Conservation (phyloP, 1,284 basidiomycete species). For the Ganoderma leucocontextum region DNA sequence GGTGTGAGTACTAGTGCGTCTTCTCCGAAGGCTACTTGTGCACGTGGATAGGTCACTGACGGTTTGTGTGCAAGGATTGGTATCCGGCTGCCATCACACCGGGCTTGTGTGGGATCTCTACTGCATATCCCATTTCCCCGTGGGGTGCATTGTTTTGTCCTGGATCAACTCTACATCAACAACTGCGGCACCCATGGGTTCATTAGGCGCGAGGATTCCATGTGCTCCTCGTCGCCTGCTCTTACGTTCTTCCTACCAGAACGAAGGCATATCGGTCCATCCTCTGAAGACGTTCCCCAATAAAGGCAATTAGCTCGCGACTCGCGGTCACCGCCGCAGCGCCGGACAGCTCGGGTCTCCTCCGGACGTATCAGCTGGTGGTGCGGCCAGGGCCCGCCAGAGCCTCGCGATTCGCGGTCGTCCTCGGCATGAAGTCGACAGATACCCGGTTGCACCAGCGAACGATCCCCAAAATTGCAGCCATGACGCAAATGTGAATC, state of each 20-base stretch:
- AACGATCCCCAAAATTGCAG: background rate
- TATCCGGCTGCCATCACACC: background rate
- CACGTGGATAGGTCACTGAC: background rate
- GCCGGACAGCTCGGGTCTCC: background rate
- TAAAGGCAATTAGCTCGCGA: background rate
- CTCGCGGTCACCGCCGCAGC: background rate
- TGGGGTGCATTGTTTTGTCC: conserved; percentile 12
- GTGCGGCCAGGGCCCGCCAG: background rate
- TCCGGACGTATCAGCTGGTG: background rate
- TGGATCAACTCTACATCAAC: conserved; percentile 12
- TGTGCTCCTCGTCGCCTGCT: conserved; percentile 23
- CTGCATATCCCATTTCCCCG: background rate
- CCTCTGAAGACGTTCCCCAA: background rate
- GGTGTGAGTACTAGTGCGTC: background rate
- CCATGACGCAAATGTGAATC: background rate
- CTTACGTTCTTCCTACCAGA: background rate
- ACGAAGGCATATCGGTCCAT: conserved; percentile 4
- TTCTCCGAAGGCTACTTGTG: background rate
- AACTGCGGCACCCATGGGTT: conserved; percentile 18
- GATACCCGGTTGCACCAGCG: background rate
- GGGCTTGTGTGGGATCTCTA: background rate
- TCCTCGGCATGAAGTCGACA: background rate
- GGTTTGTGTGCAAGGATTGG: background rate
- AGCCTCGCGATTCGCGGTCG: background rate
- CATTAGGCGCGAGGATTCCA: conserved; percentile 17